These are phyloP conservation scores for Mycena alexandri DNA, from an alignment of 768 basidiomycete genomes.

Conservation along the genomic window DNA sequence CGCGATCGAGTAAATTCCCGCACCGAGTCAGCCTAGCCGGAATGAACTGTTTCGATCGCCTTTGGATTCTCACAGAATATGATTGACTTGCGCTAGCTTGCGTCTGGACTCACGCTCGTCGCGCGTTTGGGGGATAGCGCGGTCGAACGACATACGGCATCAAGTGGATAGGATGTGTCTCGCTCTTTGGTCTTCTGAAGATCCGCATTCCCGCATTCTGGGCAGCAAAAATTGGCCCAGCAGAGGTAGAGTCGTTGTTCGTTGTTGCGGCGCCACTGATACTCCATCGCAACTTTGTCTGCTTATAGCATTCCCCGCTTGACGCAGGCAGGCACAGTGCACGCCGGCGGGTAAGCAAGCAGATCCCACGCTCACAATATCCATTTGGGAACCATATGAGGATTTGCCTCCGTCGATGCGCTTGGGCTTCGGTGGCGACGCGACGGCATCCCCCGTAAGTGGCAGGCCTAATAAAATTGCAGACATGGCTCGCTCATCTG, in stretches of 20 bases:
- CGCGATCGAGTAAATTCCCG: conserved; percentile 21
- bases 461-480: background rate
- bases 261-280: conserved; percentile 20
- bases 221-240: background rate
- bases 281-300: too few relatives aligned
- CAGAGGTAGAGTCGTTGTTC: background rate
- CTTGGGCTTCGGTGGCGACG: conserved; percentile 2
- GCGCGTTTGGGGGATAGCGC: conserved; percentile 2
- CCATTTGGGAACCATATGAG: conserved; percentile 13
- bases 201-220: conserved; percentile 14
- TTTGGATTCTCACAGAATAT: conserved; percentile 4
- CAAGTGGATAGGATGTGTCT: background rate
- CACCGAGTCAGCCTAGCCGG: conserved; percentile 23
- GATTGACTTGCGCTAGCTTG: background rate
- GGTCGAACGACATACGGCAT: background rate
- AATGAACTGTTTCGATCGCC: conserved; percentile 6
- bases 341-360: background rate
- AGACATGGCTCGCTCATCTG: background rate
- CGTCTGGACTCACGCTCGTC: background rate
- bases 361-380: background rate
- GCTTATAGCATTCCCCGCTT: background rate
- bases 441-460: conserved; percentile 6
- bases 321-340: conserved; percentile 16
- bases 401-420: conserved; percentile 13
- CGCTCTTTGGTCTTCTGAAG: background rate